Percentiles rank a stretch among this genome's conserved stretches.
These are phyloP conservation scores for Emydomyces testavorans DNA, from an alignment of 2,329 filamentous ascomycete species.

Conservation along the genomic window DNA sequence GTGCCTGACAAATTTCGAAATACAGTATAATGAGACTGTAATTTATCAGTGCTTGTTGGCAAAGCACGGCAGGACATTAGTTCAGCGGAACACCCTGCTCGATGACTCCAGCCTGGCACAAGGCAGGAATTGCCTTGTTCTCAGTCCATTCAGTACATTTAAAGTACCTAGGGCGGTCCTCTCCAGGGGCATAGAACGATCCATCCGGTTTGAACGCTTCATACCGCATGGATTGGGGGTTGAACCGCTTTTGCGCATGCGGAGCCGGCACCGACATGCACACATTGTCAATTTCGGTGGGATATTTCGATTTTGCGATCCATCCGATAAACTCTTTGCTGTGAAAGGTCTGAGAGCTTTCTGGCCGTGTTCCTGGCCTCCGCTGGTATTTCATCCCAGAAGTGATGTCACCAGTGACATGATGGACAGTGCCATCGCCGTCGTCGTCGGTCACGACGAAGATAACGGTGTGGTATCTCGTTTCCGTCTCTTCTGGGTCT, in stretches of 20 bases:
- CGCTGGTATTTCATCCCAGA: background rate
- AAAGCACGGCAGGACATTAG: no score
- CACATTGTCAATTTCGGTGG: background rate
- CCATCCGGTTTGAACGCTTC: background rate
- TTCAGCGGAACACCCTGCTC: no score
- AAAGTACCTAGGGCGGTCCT: background rate
- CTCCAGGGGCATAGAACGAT: background rate
- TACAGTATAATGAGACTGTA: no score
- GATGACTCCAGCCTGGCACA: background rate
- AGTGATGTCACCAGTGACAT: background rate
- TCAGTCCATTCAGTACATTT: background rate
- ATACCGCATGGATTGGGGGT: background rate
- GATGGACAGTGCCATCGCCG: background rate
- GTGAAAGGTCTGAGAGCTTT: background rate
- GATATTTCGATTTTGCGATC: background rate
- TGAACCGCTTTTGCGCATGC: background rate
- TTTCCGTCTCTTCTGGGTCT: slow-evolving; percentile 10
- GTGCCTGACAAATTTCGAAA: no score
- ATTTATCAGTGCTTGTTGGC: no score
- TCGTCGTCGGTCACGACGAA: slow-evolving; percentile 3
- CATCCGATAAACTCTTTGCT: background rate
- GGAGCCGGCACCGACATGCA: background rate
- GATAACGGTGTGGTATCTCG: slow-evolving; percentile 11
- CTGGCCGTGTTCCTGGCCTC: background rate
- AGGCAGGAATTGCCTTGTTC: background rate